Conservation (phyloP, 2,329 filamentous ascomycete genomes). For the Neopestalotiopsis clavispora region DNA sequence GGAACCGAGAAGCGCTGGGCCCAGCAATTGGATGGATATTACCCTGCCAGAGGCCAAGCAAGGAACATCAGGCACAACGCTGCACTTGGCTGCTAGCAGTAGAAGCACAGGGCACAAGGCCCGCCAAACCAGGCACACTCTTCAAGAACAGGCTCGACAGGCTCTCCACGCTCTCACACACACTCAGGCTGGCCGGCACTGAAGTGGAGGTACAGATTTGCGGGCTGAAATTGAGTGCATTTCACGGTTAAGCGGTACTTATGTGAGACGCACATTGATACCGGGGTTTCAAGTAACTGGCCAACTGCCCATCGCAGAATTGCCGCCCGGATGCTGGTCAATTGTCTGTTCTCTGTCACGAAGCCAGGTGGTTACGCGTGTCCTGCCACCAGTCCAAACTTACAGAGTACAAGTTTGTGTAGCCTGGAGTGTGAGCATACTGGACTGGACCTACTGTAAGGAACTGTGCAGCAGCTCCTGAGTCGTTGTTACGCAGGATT, state of each 20-base stretch:
- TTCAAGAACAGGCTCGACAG: background rate
- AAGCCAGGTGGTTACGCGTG: constrained; percentile 1
- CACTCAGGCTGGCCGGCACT: background rate
- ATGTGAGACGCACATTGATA: constrained; percentile 17
- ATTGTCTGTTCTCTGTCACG: constrained; percentile 7
- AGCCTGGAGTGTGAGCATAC: too few relatives aligned
- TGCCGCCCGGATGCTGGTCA: background rate
- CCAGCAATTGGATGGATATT: background rate
- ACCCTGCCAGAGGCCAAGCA: background rate
- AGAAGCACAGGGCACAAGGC: background rate
- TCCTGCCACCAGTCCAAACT: too few relatives aligned
- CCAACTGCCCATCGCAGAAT: constrained; percentile 14
- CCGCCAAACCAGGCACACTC: too few relatives aligned
- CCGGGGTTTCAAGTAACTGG: constrained; percentile 16
- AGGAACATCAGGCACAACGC: background rate
- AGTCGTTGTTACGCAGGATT: background rate
- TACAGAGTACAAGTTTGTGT: background rate
- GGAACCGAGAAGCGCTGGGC: constrained; percentile 16
- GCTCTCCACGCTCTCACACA: background rate
- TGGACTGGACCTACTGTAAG: too few relatives aligned
- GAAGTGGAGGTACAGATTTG: constrained; percentile 7
- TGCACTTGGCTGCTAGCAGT: background rate
- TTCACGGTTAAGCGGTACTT: constrained; percentile 10
- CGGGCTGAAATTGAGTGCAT: constrained; percentile 14
- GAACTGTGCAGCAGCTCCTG: too few relatives aligned